These are phyloP conservation scores for Metarhizium guizhouense DNA, from an alignment of 2,329 filamentous ascomycete species.

Conservation along the genomic window DNA sequence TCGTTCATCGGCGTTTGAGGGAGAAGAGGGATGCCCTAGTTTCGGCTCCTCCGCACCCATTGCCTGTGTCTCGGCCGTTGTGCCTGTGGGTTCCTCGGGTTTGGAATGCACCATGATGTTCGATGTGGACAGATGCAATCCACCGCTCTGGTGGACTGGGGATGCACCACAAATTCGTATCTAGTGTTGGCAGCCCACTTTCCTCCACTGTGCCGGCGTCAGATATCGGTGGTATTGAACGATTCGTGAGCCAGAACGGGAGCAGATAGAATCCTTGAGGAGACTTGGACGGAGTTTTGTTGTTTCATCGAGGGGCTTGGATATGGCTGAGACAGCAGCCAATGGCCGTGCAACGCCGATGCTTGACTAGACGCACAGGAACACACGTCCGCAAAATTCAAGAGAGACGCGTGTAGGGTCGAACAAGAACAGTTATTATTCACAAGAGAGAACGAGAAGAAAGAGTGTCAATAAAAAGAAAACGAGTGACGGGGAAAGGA, in stretches of 20 bases:
- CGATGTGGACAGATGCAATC: conserved; percentile 12
- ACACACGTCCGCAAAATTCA: neutral
- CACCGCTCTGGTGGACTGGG: conserved; percentile 7
- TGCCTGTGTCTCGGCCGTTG: conserved; percentile 12
- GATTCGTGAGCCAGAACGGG: conserved; percentile 1
- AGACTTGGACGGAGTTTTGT: conserved; percentile 10
- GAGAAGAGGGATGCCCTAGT: conserved; percentile 17
- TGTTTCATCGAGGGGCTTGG: conserved; percentile 17
- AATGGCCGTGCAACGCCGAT: conserved; percentile 1
- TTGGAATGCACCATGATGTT: conserved; percentile 20
- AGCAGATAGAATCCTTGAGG: conserved; percentile 8
- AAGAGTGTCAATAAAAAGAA: neutral
- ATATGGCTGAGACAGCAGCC: conserved; percentile 10
- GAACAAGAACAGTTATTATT: neutral
- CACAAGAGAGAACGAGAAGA: neutral
- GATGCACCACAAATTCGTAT: neutral
- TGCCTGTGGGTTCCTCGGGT: conserved; percentile 12
- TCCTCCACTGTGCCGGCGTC: conserved; percentile 7
- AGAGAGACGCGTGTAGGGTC: neutral
- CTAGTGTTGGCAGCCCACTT: conserved; percentile 4
- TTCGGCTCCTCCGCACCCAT: conserved; percentile 19
- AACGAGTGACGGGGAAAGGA: conserved; percentile 2
- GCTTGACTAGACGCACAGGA: neutral
- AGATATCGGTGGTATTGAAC: conserved; percentile 3
- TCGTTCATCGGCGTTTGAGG: conserved; percentile 10